phyloP scores from a whole-genome alignment of 78 protist genomes.

The Dictyostelium citrinum region DNA sequence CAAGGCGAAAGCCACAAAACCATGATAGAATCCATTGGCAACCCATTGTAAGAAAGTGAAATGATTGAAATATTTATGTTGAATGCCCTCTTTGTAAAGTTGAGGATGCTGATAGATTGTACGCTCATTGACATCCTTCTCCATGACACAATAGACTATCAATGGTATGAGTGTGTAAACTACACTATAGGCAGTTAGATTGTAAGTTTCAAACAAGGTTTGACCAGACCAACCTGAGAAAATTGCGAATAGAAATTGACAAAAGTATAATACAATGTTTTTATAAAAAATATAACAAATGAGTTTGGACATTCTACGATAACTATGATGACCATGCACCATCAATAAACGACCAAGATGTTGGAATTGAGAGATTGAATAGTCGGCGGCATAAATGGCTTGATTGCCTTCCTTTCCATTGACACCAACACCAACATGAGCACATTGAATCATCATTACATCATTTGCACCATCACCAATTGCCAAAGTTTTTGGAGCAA shows the following conservation, averaged over 20 bases:
- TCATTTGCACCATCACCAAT: slow-evolving; percentile 88
- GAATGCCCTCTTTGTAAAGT: slow-evolving; percentile 27
- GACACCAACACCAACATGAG: slow-evolving; percentile 96
- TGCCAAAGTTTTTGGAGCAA: slow-evolving; percentile 75
- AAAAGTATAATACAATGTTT: slow-evolving; percentile 69
- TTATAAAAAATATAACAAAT: slow-evolving; percentile 84
- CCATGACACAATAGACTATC: slow-evolving; percentile 60
- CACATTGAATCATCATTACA: slow-evolving; percentile 87
- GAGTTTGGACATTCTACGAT: slow-evolving; percentile 87
- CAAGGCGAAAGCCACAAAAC: neutral
- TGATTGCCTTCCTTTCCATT: slow-evolving; percentile 92
- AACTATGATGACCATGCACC: slow-evolving; percentile 93
- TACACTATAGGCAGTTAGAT: slow-evolving; percentile 79
- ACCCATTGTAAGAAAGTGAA: slow-evolving; percentile 43
- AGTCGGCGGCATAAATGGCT: slow-evolving; percentile 72
- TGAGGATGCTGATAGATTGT: slow-evolving; percentile 10
- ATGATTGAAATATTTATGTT: slow-evolving; percentile 52
- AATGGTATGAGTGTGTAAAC: slow-evolving; percentile 89
- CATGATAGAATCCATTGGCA: neutral
- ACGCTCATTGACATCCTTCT: slow-evolving; percentile 47
- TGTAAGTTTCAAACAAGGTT: slow-evolving; percentile 79
- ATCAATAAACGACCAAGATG: slow-evolving; percentile 41
- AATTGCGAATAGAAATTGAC: slow-evolving; percentile 78
- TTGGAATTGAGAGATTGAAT: slow-evolving; percentile 69
- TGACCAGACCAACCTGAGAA: slow-evolving; percentile 77